Conservation (phyloP, 768 basidiomycete species). For the Termitomyces bulborhizus region DNA sequence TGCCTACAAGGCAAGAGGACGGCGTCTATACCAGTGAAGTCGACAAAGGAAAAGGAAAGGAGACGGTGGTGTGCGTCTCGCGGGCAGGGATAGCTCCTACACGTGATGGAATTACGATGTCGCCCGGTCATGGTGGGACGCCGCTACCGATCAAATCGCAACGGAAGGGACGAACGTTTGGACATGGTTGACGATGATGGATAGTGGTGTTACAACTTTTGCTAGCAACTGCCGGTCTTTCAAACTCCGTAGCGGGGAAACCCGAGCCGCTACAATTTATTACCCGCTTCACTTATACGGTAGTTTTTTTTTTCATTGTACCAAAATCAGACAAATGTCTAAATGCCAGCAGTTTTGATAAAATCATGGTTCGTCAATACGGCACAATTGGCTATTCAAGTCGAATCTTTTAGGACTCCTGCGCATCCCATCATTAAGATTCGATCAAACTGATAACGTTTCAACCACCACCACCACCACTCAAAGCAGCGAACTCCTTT, state of each 20-base stretch:
- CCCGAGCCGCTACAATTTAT: too few relatives aligned
- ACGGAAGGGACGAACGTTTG: conserved; percentile 9
- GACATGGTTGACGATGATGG: background rate
- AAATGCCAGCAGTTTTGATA: too few relatives aligned
- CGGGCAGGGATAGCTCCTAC: background rate
- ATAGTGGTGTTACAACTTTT: background rate
- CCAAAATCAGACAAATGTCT: background rate
- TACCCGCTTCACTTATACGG: background rate
- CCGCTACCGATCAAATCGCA: conserved; percentile 14
- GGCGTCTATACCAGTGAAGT: background rate
- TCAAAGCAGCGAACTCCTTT: too few relatives aligned
- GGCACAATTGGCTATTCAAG: too few relatives aligned
- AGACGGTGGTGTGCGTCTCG: background rate
- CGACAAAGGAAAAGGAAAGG: background rate
- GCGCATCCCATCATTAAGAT: too few relatives aligned
- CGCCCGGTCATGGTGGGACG: background rate
- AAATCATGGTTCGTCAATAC: too few relatives aligned
- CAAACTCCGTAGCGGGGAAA: too few relatives aligned
- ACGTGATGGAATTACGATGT: background rate
- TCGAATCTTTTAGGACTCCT: too few relatives aligned
- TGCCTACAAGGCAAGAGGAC: background rate
- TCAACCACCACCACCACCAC: too few relatives aligned
- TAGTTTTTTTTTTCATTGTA: background rate
- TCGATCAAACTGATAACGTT: too few relatives aligned
- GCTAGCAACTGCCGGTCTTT: too few relatives aligned